Evolutionary conservation across 345 rosid species (phyloP), one percentile per base, ranked within the genome.

Genomic region (Stellera chamaejasme): DNA sequence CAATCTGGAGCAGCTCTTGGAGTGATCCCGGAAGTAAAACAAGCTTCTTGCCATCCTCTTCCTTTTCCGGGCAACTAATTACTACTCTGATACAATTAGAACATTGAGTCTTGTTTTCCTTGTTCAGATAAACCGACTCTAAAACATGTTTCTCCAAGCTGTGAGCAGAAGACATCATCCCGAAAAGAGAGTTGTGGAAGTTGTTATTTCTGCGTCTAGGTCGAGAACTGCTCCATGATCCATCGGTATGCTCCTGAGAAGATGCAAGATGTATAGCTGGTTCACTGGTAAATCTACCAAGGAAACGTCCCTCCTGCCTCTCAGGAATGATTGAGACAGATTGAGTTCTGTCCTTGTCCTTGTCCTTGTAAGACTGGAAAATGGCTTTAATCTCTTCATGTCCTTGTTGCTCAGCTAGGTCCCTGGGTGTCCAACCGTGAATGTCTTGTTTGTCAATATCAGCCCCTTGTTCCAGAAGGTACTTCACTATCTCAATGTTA

Each of bases 391-490:
- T 86, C 44, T 88, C 89, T 52, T 85, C 93, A 13, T 84, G 97
- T 4, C 89, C 93, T 57, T 88, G 95, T 65, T 88, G 95, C 13
- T 88, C 95, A 11, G 95, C 96, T 53, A 92, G 79, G 60, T 74
- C 83, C 64, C 70, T 72, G 0, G 95, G 76, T 6, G 82, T 82
- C 95, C 98, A 88, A 13, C 82, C 74, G 4, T 77, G 73, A 65
- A 50, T 57, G 43, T 86, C 97, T 0, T 72, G 79, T 66, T 76
- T 73, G 74, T 84, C 86, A 15, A 79, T 55, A 13, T 82, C 75
- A 2, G 95, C 90, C 3, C 96, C 93, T 55, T 74, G 75, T 39
- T 76, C 77, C 41, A 92, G 49, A 11, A 92, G 85, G 73, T 71
- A 92, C 62, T 68, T 75, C 5, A 86, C 90, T 13, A 83, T 79